Percentiles rank a stretch among this genome's conserved stretches.
Evolutionary conservation across 176 grass and related monocot genomes (phyloP).

Genomic region (Oryza longistaminata): DNA sequence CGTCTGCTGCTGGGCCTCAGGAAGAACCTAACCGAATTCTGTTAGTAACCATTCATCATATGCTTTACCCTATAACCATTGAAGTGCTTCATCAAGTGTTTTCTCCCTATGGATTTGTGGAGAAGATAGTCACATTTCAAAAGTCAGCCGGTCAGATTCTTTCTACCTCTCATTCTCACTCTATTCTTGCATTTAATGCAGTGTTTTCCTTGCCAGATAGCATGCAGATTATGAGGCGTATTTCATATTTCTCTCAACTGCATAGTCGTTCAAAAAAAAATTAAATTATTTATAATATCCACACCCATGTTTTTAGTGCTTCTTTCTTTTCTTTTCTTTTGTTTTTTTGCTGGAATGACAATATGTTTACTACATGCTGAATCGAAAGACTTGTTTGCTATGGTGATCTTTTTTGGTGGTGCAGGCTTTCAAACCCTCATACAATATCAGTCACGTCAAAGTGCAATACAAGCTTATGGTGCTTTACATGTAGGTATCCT

Average conservation of each 20-base stretch:
- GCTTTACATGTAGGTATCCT: constrained; percentile 70
- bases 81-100: constrained; percentile 97
- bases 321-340: too few species aligned
- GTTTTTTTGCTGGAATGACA: neutral
- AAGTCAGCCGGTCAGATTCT: constrained; percentile 91
- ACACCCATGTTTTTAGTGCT: constrained; percentile 19
- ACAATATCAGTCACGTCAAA: constrained; percentile 75
- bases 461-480: constrained; percentile 74
- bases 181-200: constrained; percentile 5
- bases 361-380: neutral
- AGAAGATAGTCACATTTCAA: constrained; percentile 99
- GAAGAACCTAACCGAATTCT: constrained; percentile 98
- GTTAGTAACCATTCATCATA: constrained; percentile 98
- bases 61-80: constrained; percentile 99
- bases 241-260: constrained; percentile 20
- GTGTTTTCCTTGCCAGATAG: constrained; percentile 33
- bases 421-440: constrained; percentile 99
- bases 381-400: constrained; percentile 20
- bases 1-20: constrained; percentile 69
- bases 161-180: constrained; percentile 48
- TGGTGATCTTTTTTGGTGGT: constrained; percentile 11
- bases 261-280: neutral
- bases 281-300: neutral
- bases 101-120: constrained; percentile 97
- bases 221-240: constrained; percentile 11